These are phyloP conservation scores for Perkinsus chesapeaki DNA, from an alignment of 169 alveolate genomes.

Conservation along the genomic window DNA sequence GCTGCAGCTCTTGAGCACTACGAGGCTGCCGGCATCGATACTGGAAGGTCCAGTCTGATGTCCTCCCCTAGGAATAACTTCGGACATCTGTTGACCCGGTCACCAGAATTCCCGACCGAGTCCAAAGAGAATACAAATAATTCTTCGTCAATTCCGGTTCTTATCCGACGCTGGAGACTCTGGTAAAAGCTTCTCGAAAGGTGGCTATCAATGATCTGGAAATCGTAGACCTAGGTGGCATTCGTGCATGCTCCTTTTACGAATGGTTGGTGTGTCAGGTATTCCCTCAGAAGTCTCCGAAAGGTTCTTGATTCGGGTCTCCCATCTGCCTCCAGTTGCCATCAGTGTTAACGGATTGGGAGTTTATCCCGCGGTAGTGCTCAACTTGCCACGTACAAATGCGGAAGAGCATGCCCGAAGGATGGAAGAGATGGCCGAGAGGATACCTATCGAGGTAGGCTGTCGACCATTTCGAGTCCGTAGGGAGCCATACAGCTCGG, in stretches of 20 bases:
- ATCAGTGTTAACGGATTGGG: constrained; percentile 75
- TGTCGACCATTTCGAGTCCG: too few species aligned
- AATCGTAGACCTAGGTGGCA: too few species aligned
- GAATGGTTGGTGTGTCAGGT: constrained; percentile 16
- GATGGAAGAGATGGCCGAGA: constrained; percentile 33
- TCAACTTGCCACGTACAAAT: constrained; percentile 66
- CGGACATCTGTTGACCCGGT: too few species aligned
- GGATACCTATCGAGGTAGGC: background rate
- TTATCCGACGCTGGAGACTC: too few species aligned
- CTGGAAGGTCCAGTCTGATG: too few species aligned
- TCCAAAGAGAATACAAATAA: too few species aligned
- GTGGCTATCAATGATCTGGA: too few species aligned
- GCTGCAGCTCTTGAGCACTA: background rate
- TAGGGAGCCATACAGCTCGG: too few species aligned
- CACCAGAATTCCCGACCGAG: too few species aligned
- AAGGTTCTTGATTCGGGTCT: constrained; percentile 75
- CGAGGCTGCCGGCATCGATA: background rate
- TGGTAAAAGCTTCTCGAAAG: too few species aligned
- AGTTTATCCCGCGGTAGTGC: constrained; percentile 67
- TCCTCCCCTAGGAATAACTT: too few species aligned
- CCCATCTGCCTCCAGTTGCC: constrained; percentile 80
- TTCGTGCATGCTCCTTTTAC: background rate
- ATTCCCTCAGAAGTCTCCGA: constrained; percentile 39
- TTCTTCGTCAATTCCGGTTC: too few species aligned
- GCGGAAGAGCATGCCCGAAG: constrained; percentile 47